Percentiles rank a stretch among this genome's conserved stretches.
Conservation (phyloP, 495 filamentous ascomycete genomes). For the Penicillium paradoxum region DNA sequence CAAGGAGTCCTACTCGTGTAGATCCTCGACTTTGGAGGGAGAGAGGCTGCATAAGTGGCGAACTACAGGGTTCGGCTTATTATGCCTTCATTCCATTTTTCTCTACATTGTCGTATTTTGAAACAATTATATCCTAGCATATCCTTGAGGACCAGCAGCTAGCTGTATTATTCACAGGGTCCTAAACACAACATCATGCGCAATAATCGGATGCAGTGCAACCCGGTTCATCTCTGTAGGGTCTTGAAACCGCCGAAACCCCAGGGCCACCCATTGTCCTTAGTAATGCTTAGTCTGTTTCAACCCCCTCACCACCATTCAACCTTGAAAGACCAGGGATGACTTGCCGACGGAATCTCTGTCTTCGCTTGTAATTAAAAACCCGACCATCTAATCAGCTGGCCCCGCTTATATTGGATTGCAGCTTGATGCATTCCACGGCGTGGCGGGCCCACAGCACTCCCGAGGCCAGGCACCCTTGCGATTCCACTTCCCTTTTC, state of each 20-base stretch:
- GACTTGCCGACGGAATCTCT: no score
- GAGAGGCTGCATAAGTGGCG: no score
- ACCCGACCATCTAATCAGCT: constrained; percentile 6
- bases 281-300: constrained; percentile 5
- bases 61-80: no score
- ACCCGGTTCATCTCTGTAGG: constrained; percentile 5
- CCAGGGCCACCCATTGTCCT: background rate
- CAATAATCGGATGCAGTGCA: background rate
- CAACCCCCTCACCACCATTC: background rate
- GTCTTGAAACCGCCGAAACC: constrained; percentile 2
- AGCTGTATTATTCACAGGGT: no score
- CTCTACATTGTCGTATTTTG: no score
- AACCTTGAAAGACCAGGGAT: background rate
- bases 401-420: background rate
- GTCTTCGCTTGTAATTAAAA: no score
- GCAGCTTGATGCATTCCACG: constrained; percentile 15
- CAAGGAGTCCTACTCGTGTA: no score
- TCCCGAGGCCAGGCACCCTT: constrained; percentile 11
- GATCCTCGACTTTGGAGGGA: no score
- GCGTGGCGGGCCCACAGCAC: constrained; percentile 17
- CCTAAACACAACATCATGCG: no score
- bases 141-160: no score
- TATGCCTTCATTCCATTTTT: no score
- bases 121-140: no score
- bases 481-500: constrained; percentile 12